Conservation (phyloP, 2,329 filamentous ascomycete species). For the Sporothrix phasma region DNA sequence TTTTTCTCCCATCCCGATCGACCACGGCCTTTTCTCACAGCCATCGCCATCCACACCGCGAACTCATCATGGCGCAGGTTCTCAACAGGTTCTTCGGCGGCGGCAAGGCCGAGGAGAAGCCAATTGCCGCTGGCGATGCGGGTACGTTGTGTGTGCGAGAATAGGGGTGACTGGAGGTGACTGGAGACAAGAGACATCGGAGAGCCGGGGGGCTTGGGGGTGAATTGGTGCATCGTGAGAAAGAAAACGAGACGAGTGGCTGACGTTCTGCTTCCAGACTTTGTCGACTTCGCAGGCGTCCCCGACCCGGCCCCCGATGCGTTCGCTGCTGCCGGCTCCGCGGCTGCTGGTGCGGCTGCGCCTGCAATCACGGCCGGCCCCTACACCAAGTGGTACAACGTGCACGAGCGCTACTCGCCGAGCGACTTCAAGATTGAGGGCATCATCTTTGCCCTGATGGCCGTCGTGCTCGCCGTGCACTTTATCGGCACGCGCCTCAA, state of each 20-base stretch:
- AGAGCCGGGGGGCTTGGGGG: neutral
- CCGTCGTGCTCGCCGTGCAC: slow-evolving; percentile 67
- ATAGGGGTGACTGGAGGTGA: neutral
- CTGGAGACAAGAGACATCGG: neutral
- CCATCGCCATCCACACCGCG: slow-evolving; percentile 12
- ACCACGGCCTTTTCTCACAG: neutral
- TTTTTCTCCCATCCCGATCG: slow-evolving; percentile 4
- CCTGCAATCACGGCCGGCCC: slow-evolving; percentile 46
- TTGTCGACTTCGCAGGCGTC: slow-evolving; percentile 79
- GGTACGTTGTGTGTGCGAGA: slow-evolving; percentile 39
- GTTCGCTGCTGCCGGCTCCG: slow-evolving; percentile 34
- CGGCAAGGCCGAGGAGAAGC: slow-evolving; percentile 47
- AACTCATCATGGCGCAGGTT: slow-evolving; percentile 42
- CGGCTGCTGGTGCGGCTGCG: slow-evolving; percentile 21
- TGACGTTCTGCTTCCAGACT: slow-evolving; percentile 50
- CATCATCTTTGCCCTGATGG: slow-evolving; percentile 65
- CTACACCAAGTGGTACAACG: slow-evolving; percentile 92
- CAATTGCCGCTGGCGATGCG: slow-evolving; percentile 44
- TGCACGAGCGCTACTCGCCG: slow-evolving; percentile 80
- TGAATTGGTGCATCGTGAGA: neutral
- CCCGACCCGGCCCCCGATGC: slow-evolving; percentile 53
- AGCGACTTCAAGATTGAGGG: slow-evolving; percentile 84
- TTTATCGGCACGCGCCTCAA: slow-evolving; percentile 73
- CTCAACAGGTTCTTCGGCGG: slow-evolving; percentile 62
- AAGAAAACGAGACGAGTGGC: too few species aligned